phyloP scores from a whole-genome alignment of 1,284 basidiomycete species.

The Malassezia pachydermatis region DNA sequence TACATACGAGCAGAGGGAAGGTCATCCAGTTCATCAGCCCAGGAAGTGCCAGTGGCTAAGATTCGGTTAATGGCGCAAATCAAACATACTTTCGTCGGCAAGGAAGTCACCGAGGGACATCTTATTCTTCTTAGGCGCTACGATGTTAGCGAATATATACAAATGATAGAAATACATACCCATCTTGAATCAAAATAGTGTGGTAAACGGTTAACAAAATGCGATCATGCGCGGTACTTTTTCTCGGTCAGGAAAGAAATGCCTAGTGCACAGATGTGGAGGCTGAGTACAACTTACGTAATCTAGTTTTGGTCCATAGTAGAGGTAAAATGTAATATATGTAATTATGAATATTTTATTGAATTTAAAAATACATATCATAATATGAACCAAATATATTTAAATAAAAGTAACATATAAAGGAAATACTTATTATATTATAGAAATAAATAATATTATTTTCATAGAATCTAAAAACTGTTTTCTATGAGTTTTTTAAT shows the following conservation, averaged over 20 bases:
- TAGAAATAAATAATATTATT: background rate
- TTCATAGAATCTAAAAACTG: background rate
- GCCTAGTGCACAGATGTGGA: too few relatives aligned
- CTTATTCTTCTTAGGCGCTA: slow-evolving; percentile 43
- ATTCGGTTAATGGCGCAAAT: background rate
- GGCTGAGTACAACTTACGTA: too few relatives aligned
- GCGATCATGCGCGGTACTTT: background rate
- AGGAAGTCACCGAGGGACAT: slow-evolving; percentile 44
- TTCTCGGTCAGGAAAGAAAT: too few relatives aligned
- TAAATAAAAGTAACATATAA: too few relatives aligned
- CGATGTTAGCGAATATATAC: background rate
- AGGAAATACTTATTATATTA: background rate
- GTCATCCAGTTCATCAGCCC: slow-evolving; percentile 47
- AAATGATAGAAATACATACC: background rate
- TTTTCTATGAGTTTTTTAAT: background rate
- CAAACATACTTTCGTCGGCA: slow-evolving; percentile 31
- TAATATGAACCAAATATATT: background rate
- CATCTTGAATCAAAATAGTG: background rate
- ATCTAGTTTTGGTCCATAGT: too few relatives aligned
- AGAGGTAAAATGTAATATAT: background rate
- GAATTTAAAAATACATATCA: background rate
- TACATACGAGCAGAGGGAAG: slow-evolving; percentile 35
- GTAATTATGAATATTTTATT: background rate
- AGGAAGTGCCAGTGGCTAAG: slow-evolving; percentile 38
- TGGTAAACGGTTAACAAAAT: background rate